Base-by-base conservation (phyloP, 2,329 filamentous ascomycete species). In the Diaporthe sp. region DNA sequence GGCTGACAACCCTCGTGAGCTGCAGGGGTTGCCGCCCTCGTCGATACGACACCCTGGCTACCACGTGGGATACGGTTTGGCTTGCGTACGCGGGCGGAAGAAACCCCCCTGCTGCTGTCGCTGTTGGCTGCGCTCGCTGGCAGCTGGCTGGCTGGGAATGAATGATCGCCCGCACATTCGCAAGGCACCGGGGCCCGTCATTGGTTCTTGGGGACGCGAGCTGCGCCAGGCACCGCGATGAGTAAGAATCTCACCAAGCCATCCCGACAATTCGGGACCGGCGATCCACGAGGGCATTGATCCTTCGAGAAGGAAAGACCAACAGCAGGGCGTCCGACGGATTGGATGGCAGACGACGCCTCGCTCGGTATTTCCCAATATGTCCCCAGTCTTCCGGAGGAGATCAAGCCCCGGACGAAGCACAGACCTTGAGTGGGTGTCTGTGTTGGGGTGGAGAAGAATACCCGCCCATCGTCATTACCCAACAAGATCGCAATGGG, bases 31-130 rank as follows among this genome's bases (percentile, higher is more conserved):
- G 22, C 2, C 61, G 17, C 64, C 45, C 64, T 67, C 33, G 30
- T 52, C 38, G 45, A 52, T 38, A 38, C 22, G 45, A 9, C 30
- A 67, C 64, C 64, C 64, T 38, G 45, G 33, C 10, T 38, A n/a
- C 64, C 64, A 67, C 64, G 64, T 67, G 64, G 64, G 64, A 67
- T 67, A 67, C 45, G 64, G 64, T 67, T 54, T 52, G 64, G 64
- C 64, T 67, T 52, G 64, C 45, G 64, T 28, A 35, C 25, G n/a
- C 64, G 30, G 64, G 45, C 64, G 45, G 64, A 52, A 52, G 8
- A 52, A 67, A 17, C 30, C 30, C 33, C 45, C 64, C 45, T 50
- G 30, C 42, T 22, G 8, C 45, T 25, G 64, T 22, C 50, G 15
- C 64, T 67, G 60, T 25, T 66, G 40, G 60, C 60, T 47, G 61